phyloP scores from a whole-genome alignment of 257 asterid species.

The Petunia secreta region DNA sequence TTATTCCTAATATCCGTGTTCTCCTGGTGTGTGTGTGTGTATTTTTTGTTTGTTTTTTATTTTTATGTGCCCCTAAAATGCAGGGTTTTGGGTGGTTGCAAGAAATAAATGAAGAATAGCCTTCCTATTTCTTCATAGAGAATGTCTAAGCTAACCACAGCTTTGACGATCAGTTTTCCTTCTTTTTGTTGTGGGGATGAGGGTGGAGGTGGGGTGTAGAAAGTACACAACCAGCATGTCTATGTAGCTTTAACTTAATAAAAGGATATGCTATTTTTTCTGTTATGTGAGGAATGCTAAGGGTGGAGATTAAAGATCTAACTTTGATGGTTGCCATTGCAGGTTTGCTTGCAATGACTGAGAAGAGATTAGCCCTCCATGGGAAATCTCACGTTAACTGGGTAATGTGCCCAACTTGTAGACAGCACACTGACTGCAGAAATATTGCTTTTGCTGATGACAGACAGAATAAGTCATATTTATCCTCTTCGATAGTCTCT shows the following conservation, averaged over 20 bases:
- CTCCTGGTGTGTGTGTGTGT: neutral
- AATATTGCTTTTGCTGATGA: slow-evolving; percentile 92
- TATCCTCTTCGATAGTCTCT: slow-evolving; percentile 32
- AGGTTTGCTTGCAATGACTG: slow-evolving; percentile 92
- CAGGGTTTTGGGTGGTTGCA: neutral
- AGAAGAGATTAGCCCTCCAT: slow-evolving; percentile 53
- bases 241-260: slow-evolving; percentile 10
- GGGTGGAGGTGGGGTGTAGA: neutral
- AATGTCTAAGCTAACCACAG: slow-evolving; percentile 1
- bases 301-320: neutral
- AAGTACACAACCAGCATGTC: slow-evolving; percentile 1
- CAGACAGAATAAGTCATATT: slow-evolving; percentile 39
- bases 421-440: slow-evolving; percentile 78
- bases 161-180: neutral
- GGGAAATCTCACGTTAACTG: slow-evolving; percentile 54
- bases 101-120: neutral
- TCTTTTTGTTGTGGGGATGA: neutral
- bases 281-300: slow-evolving; percentile 9
- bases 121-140: neutral
- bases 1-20: neutral
- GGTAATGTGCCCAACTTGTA: slow-evolving; percentile 94
- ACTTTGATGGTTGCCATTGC: slow-evolving; percentile 28
- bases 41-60: neutral
- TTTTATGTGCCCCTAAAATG: neutral
- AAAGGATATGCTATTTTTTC: neutral